Evolutionary conservation across 768 basidiomycete genomes (phyloP), one percentile per base, ranked within the genome.

Genomic region (Rubroboletus satanas): DNA sequence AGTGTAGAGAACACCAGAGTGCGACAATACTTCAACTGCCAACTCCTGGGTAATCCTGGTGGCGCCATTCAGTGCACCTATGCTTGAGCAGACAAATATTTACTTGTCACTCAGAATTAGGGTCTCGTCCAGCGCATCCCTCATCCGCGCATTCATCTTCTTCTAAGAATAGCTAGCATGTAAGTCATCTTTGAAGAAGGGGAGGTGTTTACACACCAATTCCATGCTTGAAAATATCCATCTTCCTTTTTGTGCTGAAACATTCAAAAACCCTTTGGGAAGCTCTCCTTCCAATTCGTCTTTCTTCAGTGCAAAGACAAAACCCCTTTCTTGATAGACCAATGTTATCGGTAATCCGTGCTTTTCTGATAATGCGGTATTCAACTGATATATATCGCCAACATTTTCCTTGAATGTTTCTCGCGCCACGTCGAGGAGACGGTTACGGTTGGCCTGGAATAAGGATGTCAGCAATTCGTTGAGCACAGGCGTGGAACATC

Each of bases 341-440:
- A 92, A 71, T 7, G 79, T 75, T 21, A 93, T 64, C 0, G 88
- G 87, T 2, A 94, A 71, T 5, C 77, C 76, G 60, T 90, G 80
- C 56, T 81, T 74, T 55, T 88, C 82, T 0, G 83, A 75, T 14
- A 93, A 71, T 0, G 72, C 73, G 15, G 75, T 74, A 55, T 82
- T 82, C 35, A 93, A 74, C 50, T 85, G 79, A 58, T 85, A 84
- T 50, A 97, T 92, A 64, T 99, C 96, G 15, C 83, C 81, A 42
- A 96, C 79, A 60, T 96, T 96, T 69, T 99, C 95, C 62, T 88
- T 91, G 75, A 87, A 98, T 0, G 95, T 95, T 68, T 93, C 93
- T 3, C 97, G 82, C 2, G 96, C 97, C 7, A 98, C 93, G 59
- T 98, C 96, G 31, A 99, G 84, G 10, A 96, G 77, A 29, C 83